These are phyloP conservation scores for Amesomyces nigricolor DNA, from an alignment of 2,329 filamentous ascomycete genomes.

Conservation along the genomic window DNA sequence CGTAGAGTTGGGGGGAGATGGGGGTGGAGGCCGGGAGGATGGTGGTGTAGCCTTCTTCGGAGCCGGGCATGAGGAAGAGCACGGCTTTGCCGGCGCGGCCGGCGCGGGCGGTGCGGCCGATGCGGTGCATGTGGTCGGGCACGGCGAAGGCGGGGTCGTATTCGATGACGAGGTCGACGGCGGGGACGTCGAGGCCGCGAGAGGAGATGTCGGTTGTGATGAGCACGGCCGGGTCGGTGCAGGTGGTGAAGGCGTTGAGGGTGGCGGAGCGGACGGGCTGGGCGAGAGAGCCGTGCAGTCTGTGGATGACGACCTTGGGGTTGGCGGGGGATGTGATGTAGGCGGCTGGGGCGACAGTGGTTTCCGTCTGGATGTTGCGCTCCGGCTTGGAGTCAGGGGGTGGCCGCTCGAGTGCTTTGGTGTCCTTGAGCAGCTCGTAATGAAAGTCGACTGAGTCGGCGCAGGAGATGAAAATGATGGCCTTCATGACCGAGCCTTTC, in stretches of 20 bases:
- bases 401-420: conserved; percentile 29
- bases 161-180: conserved; percentile 90
- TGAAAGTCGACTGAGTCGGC: conserved; percentile 97
- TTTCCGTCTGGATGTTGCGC: conserved; percentile 30
- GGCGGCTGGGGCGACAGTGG: conserved; percentile 63
- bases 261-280: conserved; percentile 85
- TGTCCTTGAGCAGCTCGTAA: conserved; percentile 68
- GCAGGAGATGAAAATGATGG: conserved; percentile 93
- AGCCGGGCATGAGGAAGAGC: conserved; percentile 84
- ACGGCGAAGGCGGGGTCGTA: conserved; percentile 94
- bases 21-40: conserved; percentile 55
- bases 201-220: conserved; percentile 95
- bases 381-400: conserved; percentile 28
- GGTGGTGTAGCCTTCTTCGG: conserved; percentile 84
- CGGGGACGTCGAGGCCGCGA: conserved; percentile 89
- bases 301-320: conserved; percentile 66
- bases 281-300: conserved; percentile 85
- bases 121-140: conserved; percentile 88
- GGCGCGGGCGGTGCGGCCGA: conserved; percentile 90
- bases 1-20: conserved; percentile 47
- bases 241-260: conserved; percentile 70
- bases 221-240: conserved; percentile 70
- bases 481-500: conserved; percentile 90
- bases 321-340: conserved; percentile 73
- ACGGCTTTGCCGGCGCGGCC: conserved; percentile 81